phyloP scores from a whole-genome alignment of 768 basidiomycete genomes.

The Rhizopogon roseolus region DNA sequence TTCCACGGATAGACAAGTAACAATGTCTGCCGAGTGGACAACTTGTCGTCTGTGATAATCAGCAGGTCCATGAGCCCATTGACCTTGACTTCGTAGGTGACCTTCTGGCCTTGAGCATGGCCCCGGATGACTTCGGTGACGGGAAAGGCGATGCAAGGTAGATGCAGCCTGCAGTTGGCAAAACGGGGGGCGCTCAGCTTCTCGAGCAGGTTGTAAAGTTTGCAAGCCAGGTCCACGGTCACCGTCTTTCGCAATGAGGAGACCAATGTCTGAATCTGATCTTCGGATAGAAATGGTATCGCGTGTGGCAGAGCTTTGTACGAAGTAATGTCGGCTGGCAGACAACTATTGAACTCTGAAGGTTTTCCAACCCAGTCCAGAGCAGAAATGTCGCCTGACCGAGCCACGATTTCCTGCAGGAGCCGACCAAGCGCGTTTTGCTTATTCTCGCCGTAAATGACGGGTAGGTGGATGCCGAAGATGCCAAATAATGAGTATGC shows the following conservation, averaged over 20 bases:
- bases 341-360: neutral
- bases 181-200: neutral
- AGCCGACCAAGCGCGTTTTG: neutral
- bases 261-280: neutral
- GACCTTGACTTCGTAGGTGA: neutral
- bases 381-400: neutral
- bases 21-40: no score
- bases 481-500: neutral
- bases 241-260: neutral
- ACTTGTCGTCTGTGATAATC: no score
- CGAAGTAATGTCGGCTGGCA: neutral
- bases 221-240: neutral
- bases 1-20: no score
- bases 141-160: neutral
- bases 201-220: neutral
- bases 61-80: neutral
- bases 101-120: neutral
- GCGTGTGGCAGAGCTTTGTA: neutral
- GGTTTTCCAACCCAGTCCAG: neutral
- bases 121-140: neutral
- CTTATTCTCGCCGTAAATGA: constrained; percentile 1
- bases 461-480: neutral
- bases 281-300: neutral
- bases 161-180: neutral
- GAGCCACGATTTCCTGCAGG: neutral